These are phyloP conservation scores for Phylloporus rhodoxanthus DNA, from an alignment of 768 basidiomycete genomes.

Conservation along the genomic window DNA sequence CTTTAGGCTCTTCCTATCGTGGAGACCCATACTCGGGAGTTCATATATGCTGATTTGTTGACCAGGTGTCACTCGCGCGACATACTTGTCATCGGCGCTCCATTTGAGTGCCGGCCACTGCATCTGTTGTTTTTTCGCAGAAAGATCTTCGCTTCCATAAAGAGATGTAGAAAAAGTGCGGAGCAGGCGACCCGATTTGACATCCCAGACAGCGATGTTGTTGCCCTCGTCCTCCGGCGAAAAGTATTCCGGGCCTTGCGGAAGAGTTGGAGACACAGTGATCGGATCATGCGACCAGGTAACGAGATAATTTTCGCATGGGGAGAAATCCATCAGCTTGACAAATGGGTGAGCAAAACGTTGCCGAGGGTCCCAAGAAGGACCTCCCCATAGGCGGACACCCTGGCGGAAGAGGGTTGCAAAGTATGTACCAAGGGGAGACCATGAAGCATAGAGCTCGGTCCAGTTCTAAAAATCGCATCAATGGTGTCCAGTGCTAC, in stretches of 20 bases:
- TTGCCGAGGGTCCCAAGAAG: slow-evolving; percentile 81
- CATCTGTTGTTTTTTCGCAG: slow-evolving; percentile 67
- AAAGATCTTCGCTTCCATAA: slow-evolving; percentile 51
- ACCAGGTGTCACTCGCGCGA: slow-evolving; percentile 82
- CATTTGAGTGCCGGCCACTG: slow-evolving; percentile 96
- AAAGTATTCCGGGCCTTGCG: slow-evolving; percentile 80
- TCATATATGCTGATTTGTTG: slow-evolving; percentile 96
- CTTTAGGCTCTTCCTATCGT: slow-evolving; percentile 95
- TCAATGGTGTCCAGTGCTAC: slow-evolving; percentile 4
- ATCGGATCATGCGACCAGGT: slow-evolving; percentile 97
- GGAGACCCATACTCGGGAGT: slow-evolving; percentile 86
- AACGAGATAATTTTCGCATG: slow-evolving; percentile 92
- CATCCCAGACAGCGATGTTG: slow-evolving; percentile 97
- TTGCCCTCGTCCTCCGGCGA: slow-evolving; percentile 95
- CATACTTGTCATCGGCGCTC: slow-evolving; percentile 94
- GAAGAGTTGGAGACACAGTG: slow-evolving; percentile 71
- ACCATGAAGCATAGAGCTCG: slow-evolving; percentile 95
- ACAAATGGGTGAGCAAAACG: slow-evolving; percentile 94
- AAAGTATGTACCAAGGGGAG: slow-evolving; percentile 90
- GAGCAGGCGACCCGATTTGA: slow-evolving; percentile 86
- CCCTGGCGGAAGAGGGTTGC: slow-evolving; percentile 93
- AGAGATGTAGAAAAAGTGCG: slow-evolving; percentile 79
- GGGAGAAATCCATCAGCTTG: slow-evolving; percentile 95
- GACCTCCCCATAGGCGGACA: slow-evolving; percentile 92
- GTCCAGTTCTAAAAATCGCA: slow-evolving; percentile 73